These are phyloP conservation scores for Carpinus fangiana DNA, from an alignment of 306 rosid genomes.

Conservation along the genomic window DNA sequence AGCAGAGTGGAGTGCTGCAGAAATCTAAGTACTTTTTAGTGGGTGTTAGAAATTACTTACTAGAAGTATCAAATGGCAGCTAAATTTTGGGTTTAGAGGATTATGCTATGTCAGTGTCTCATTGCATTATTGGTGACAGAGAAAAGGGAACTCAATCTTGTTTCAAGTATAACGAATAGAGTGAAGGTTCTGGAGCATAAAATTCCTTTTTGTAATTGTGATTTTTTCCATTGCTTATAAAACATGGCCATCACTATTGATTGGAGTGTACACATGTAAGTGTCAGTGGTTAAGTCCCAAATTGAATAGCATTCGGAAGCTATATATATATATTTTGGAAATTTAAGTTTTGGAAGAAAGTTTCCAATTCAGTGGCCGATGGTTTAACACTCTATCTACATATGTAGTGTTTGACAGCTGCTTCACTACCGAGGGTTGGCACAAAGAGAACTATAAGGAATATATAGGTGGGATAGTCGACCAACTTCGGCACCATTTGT, in stretches of 20 bases:
- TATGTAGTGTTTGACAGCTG: conserved; percentile 84
- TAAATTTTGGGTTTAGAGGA: not conserved
- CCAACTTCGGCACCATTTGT: conserved; percentile 60
- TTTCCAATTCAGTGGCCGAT: not conserved
- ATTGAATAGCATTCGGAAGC: no score
- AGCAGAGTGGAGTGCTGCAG: no score
- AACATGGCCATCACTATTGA: not conserved
- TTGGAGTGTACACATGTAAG: no score
- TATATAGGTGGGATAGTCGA: conserved; percentile 60
- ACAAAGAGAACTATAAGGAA: conserved; percentile 61
- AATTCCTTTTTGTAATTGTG: not conserved
- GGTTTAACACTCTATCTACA: conserved; percentile 3
- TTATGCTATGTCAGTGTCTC: not conserved
- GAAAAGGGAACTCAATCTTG: not conserved
- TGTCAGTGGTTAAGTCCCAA: no score
- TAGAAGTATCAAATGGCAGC: not conserved
- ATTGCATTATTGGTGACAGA: not conserved
- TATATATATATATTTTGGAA: no score
- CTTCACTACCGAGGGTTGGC: conserved; percentile 81
- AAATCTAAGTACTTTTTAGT: not conserved
- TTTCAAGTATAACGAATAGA: not conserved
- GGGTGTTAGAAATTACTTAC: not conserved
- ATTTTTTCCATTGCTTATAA: not conserved
- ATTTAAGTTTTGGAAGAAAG: not conserved
- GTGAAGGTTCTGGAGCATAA: not conserved